These are phyloP conservation scores for Mortierella sp. DNA, from an alignment of 371 early-diverging fungal species.

Conservation along the genomic window DNA sequence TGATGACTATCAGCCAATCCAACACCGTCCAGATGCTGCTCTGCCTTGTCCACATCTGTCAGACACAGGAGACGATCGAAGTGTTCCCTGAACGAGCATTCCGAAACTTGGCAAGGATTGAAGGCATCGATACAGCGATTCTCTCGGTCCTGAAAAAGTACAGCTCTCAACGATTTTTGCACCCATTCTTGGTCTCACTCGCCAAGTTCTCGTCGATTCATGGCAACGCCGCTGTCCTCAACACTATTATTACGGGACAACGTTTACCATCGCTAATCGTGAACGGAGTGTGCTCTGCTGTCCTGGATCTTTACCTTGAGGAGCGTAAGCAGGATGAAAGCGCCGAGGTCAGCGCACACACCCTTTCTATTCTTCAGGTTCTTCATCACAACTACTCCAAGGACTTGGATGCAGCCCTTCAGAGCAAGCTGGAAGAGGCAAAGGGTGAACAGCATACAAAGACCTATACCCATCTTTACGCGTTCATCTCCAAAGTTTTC, in stretches of 20 bases:
- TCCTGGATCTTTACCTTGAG: conserved; percentile 59
- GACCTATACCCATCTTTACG: conserved; percentile 60
- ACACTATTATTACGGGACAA: conserved; percentile 55
- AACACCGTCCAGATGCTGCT: conserved; percentile 61
- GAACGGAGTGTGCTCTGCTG: conserved; percentile 52
- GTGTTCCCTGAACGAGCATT: conserved; percentile 58
- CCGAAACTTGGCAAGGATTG: conserved; percentile 48
- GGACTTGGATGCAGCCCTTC: conserved; percentile 65
- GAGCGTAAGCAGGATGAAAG: conserved; percentile 29
- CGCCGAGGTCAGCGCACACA: conserved; percentile 30
- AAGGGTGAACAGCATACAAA: conserved; percentile 39
- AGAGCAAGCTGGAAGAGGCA: conserved; percentile 54
- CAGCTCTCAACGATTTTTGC: conserved; percentile 63
- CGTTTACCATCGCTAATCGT: conserved; percentile 60
- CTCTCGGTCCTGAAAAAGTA: conserved; percentile 62
- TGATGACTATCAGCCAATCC: conserved; percentile 57
- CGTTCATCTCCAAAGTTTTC: conserved; percentile 67
- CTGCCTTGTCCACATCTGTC: conserved; percentile 72
- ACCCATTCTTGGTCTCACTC: conserved; percentile 55
- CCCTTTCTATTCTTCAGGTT: conserved; percentile 58
- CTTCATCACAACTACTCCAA: conserved; percentile 67
- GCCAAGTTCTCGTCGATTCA: conserved; percentile 42
- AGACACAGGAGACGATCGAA: conserved; percentile 67
- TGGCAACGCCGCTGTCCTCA: conserved; percentile 54
- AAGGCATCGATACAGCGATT: conserved; percentile 39